Base-by-base conservation (phyloP, 768 basidiomycete species). In the Kondoa subrosea region DNA sequence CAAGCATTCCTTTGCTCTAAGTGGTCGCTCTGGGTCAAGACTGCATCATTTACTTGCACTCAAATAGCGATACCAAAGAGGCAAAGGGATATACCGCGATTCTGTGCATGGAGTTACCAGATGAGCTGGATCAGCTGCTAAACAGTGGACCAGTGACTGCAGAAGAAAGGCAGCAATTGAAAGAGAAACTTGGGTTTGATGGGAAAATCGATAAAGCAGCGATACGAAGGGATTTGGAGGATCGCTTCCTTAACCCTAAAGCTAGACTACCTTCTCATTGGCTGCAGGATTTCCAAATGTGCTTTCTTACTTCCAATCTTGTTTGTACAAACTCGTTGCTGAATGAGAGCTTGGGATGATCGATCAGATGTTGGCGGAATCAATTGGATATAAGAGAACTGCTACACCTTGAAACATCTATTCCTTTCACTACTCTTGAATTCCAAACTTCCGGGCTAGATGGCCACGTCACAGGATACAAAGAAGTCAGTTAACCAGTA, bases 281-380 rank as follows among this genome's bases (percentile, higher is more conserved):
- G 83, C 80, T 93, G 62, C 81, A 85, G 65, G 81, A 81, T 34
- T 91, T 91, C 78, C 91, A 93, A 81, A 80, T 87, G 92, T 93
- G 78, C 69, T 77, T 50, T 8, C 40, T 50, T 21, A 8, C 40
- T n/a, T n/a, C n/a, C n/a, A n/a, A n/a, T n/a, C n/a, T n/a, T 65
- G 4, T 21, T 32, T 16, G 56, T 56, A 57, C 68, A 62, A 30
- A 26, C 30, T 33, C 16, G 65, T 30, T 56, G 16, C 30, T 14
- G n/a, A n/a, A n/a, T n/a, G n/a, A n/a, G n/a, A n/a, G n/a, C n/a
- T n/a, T n/a, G n/a, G n/a, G n/a, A n/a, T 50, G 12, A 8, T 8
- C 40, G 40, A 50, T 50, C 57, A 57, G 65, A 59, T 62, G 58
- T 32, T 68, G 61, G 30, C 57, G 57, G 3, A 30, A 56, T 40